These are phyloP conservation scores for Chlorella sp. DNA, from an alignment of 139 green algal species.

Conservation along the genomic window DNA sequence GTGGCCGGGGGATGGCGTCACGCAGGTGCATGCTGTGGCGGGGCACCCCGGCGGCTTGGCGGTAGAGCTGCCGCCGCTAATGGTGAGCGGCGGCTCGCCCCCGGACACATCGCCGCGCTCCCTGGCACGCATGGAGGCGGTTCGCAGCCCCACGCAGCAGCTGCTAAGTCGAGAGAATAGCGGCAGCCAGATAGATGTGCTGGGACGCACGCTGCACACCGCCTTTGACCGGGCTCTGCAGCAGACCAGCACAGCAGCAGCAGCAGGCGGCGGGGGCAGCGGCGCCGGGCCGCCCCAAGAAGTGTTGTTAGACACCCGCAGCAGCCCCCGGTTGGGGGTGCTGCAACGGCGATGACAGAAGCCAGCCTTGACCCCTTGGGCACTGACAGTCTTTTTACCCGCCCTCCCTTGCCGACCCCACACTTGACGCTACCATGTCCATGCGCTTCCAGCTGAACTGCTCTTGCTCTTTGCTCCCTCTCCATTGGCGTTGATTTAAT, in stretches of 20 bases:
- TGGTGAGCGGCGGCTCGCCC: neutral
- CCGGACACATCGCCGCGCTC: neutral
- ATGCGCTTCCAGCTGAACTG: too few species aligned
- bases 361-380: too few species aligned
- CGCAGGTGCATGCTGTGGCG: neutral
- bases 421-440: too few species aligned
- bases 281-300: neutral
- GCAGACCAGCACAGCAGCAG: neutral
- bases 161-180: slow-evolving; percentile 28
- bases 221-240: neutral
- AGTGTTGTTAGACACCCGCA: too few species aligned
- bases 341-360: too few species aligned
- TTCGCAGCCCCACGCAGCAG: slow-evolving; percentile 36
- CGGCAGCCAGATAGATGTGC: neutral
- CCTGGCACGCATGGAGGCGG: slow-evolving; percentile 3
- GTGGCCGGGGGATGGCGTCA: neutral
- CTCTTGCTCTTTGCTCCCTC: too few species aligned
- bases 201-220: neutral
- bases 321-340: too few species aligned
- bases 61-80: slow-evolving; percentile 6
- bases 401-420: too few species aligned
- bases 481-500: too few species aligned
- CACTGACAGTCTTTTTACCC: too few species aligned
- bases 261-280: neutral
- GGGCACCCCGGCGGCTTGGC: neutral